Evolutionary conservation across 2,329 filamentous ascomycete species (phyloP), one percentile per base, ranked within the genome.

Genomic region (Coniochaeta sp.): DNA sequence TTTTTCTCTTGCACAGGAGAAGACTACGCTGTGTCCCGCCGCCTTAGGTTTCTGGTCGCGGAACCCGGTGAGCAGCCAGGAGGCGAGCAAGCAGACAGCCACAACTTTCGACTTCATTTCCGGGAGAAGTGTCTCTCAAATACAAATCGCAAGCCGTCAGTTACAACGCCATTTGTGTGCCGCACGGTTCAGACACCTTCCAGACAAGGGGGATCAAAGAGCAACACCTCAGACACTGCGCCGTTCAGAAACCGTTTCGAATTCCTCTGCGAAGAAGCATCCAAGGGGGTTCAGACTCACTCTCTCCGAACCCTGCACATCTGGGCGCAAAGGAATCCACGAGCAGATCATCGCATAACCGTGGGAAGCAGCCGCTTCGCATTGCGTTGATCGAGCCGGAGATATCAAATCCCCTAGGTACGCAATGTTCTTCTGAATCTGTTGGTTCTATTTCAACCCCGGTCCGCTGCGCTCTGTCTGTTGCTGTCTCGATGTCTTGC

Each of bases 191-290:
- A 42, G 26, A 42, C 38, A 42, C 38, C 12, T 24, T 8, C 38
- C 38, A 42, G 38, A 42, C 38, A 42, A 18, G 38, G 5, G 38
- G 18, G 18, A 6, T 30, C 12, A 12, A 6, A 18, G 12, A 12
- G 48, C 51, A 51, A 49, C 48, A 45, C 51, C 55, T 57, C 60
- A 59, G 53, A 63, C 57, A 49, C 32, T 47, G 50, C 48, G 52
- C 51, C 50, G 50, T 46, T 49, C 48, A 26, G 48, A 49, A 52
- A 55, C 56, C 12, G 60, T 61, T 61, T 60, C 59, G 61, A 48
- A 49, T 49, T n/a, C 30, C 24, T 48, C 42, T 14, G 35, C 52
- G 52, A 50, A 49, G 38, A n/a, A 26, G 26, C n/a, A n/a, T n/a
- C 6, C 49, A 51, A 28, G 10, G 14, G 5, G n/a, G n/a, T n/a